A percentile compares a stretch with the other conserved stretches of the same genome.
phyloP scores from a whole-genome alignment of 257 asterid genomes.

The Solanum lignicaule region DNA sequence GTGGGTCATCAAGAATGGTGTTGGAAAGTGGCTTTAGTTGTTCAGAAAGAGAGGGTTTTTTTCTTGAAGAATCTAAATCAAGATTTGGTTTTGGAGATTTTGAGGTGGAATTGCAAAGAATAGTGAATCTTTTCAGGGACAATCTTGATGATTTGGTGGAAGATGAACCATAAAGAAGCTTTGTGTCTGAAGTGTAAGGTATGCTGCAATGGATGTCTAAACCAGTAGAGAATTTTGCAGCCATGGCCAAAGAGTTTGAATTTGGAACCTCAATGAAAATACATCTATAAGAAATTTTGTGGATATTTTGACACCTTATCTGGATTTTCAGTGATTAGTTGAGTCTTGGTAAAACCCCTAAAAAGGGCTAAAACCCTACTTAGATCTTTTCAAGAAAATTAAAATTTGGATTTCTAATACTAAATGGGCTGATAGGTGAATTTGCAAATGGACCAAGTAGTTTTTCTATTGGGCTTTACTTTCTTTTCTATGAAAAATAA shows the following conservation, averaged over 20 bases:
- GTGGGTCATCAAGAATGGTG: constrained; percentile 59
- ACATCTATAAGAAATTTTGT: background rate
- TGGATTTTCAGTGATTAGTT: background rate
- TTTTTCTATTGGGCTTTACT: background rate
- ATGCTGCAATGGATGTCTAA: constrained; percentile 18
- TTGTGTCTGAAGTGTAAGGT: constrained; percentile 35
- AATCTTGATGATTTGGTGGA: constrained; percentile 19
- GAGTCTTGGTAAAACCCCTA: background rate
- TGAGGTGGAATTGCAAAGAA: constrained; percentile 27
- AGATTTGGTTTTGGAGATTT: constrained; percentile 32
- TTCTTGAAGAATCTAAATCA: constrained; percentile 16
- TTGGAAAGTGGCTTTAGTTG: constrained; percentile 74
- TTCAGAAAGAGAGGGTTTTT: constrained; percentile 60
- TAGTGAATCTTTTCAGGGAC: constrained; percentile 24
- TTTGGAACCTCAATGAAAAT: background rate
- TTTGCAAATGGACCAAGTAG: background rate
- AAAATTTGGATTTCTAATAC: background rate
- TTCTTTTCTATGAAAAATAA: too few relatives aligned
- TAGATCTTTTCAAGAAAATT: background rate
- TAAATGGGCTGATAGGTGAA: background rate
- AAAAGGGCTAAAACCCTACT: background rate
- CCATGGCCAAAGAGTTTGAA: constrained; percentile 30
- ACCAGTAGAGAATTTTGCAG: constrained; percentile 46
- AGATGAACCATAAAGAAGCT: constrained; percentile 19
- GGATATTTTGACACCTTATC: constrained; percentile 34